A percentile compares a stretch with the other conserved stretches of the same genome.
Evolutionary conservation across 495 filamentous ascomycete genomes (phyloP).

Genomic region (Aspergillus ostianus): DNA sequence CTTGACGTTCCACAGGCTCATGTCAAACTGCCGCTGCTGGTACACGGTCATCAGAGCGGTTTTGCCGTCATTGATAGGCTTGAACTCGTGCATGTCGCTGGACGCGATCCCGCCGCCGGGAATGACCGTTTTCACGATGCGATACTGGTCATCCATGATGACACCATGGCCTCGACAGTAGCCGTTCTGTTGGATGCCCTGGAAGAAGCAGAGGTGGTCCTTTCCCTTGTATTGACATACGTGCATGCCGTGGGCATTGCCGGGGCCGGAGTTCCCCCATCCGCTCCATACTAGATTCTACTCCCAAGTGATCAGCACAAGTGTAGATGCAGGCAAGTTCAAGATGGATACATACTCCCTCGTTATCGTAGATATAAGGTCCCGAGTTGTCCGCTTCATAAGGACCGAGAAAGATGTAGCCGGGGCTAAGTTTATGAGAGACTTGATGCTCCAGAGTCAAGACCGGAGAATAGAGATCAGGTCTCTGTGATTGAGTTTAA

Average conservation of each 20-base stretch:
- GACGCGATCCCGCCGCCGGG: conserved; percentile 47
- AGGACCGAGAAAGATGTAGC: conserved; percentile 45
- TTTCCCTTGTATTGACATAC: conserved; percentile 47
- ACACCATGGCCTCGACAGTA: conserved; percentile 54
- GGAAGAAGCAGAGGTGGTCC: conserved; percentile 54
- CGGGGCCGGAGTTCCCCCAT: conserved; percentile 41
- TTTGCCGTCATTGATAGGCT: conserved; percentile 44
- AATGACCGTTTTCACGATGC: conserved; percentile 45
- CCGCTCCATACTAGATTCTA: conserved; percentile 49
- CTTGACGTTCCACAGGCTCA: conserved; percentile 50
- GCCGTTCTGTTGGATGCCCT: conserved; percentile 52
- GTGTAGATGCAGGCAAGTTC: background rate
- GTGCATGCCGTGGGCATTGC: conserved; percentile 44
- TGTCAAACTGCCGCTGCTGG: conserved; percentile 52
- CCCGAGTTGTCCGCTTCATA: conserved; percentile 42
- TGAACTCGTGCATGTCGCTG: conserved; percentile 54
- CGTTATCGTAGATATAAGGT: conserved; percentile 45
- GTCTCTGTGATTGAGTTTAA: conserved; percentile 27
- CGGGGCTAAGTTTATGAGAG: conserved; percentile 34
- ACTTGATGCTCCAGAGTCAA: conserved; percentile 31
- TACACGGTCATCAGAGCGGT: conserved; percentile 57
- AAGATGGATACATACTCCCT: conserved; percentile 34
- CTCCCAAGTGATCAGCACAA: conserved; percentile 16
- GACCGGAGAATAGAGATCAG: conserved; percentile 39
- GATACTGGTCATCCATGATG: conserved; percentile 51